These are phyloP conservation scores for Microascus cirrosus DNA, from an alignment of 2,329 filamentous ascomycete genomes.

Conservation along the genomic window DNA sequence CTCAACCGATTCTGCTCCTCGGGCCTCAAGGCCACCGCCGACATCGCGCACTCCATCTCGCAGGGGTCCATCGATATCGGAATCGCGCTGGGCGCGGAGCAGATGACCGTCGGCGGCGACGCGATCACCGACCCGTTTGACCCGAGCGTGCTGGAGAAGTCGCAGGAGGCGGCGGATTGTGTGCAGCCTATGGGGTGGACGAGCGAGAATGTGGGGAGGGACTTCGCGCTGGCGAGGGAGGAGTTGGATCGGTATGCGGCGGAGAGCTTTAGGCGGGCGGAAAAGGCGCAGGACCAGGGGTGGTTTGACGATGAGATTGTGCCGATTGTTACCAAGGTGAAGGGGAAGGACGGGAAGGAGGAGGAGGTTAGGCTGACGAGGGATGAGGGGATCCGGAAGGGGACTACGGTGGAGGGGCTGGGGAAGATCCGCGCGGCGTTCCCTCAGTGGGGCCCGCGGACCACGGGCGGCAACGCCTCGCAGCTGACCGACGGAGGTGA, in stretches of 20 bases:
- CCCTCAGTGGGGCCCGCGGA: constrained; percentile 75
- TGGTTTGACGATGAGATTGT: constrained; percentile 92
- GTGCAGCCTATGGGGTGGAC: constrained; percentile 97
- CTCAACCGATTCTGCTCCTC: constrained; percentile 97
- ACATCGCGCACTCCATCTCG: constrained; percentile 82
- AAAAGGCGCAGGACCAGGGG: constrained; percentile 80
- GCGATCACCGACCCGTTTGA: constrained; percentile 63
- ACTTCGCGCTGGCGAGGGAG: constrained; percentile 76
- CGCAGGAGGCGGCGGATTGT: constrained; percentile 73
- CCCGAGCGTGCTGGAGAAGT: constrained; percentile 57
- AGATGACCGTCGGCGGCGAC: constrained; percentile 70
- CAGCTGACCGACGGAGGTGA: constrained; percentile 86
- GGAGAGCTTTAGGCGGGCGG: constrained; percentile 79
- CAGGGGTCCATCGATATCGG: constrained; percentile 76
- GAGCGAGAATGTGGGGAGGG: constrained; percentile 85
- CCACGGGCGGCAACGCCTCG: constrained; percentile 86
- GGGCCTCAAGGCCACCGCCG: constrained; percentile 87
- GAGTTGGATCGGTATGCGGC: constrained; percentile 76
- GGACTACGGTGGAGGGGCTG: constrained; percentile 75
- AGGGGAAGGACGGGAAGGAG: constrained; percentile 70
- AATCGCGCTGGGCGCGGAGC: constrained; percentile 78
- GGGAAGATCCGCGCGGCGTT: constrained; percentile 84
- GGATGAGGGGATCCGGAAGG: constrained; percentile 85
- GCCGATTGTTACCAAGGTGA: constrained; percentile 71
- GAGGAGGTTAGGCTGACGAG: constrained; percentile 68